Evolutionary conservation across 106 monocot genomes (phyloP).

Genomic region (Ottelia alismoides): DNA sequence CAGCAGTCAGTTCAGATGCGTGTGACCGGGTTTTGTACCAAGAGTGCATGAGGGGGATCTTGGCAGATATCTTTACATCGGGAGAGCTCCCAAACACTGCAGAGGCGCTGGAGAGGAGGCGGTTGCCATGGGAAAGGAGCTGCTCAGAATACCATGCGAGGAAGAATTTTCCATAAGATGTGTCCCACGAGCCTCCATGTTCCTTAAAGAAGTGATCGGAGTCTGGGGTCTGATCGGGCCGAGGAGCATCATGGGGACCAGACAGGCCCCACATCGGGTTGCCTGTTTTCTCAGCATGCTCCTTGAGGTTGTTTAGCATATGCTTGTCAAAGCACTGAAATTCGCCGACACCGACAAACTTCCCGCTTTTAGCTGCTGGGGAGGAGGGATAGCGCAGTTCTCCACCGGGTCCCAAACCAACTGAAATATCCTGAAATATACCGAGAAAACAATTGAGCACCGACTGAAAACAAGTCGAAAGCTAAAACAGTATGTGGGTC

Average conservation of each 20-base stretch:
- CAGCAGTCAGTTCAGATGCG: constrained; percentile 43
- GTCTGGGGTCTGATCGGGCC: constrained; percentile 28
- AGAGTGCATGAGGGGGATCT: constrained; percentile 41
- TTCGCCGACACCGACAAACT: constrained; percentile 33
- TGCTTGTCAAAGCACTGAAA: constrained; percentile 79
- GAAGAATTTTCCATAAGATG: constrained; percentile 61
- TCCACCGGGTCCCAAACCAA: constrained; percentile 53
- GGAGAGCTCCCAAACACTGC: constrained; percentile 20
- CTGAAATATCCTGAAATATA: constrained; percentile 28
- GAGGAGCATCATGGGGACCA: constrained; percentile 56
- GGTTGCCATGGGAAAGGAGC: constrained; percentile 42
- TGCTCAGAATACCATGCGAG: constrained; percentile 52
- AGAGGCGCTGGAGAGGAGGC: constrained; percentile 31
- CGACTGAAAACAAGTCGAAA: neutral
- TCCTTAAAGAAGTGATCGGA: constrained; percentile 44
- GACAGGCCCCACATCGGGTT: constrained; percentile 49
- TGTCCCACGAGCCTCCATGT: constrained; percentile 47
- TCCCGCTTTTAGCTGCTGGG: neutral
- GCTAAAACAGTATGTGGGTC: neutral
- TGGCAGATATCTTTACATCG: constrained; percentile 22
- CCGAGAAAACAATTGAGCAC: neutral
- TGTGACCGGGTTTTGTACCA: constrained; percentile 40
- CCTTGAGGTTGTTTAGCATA: constrained; percentile 36
- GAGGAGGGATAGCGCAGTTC: constrained; percentile 62
- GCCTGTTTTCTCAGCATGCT: constrained; percentile 24